Conservation (phyloP, 2,329 filamentous ascomycete species). For the Aspergillus sp. region DNA sequence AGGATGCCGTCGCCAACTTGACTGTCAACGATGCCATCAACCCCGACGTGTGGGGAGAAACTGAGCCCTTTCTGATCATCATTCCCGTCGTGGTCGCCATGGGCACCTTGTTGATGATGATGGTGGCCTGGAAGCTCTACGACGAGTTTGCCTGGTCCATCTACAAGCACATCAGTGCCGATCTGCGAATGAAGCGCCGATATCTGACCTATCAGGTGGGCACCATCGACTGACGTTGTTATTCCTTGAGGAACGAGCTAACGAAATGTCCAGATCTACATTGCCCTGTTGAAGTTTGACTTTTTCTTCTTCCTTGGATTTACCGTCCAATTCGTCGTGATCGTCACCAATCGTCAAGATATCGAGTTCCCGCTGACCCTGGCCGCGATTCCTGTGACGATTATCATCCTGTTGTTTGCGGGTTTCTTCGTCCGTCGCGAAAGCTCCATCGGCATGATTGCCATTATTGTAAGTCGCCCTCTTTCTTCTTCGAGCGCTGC, state of each 20-base stretch:
- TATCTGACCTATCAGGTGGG: conserved; percentile 93
- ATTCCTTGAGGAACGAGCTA: conserved; percentile 1
- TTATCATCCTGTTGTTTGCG: conserved; percentile 80
- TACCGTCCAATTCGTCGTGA: conserved; percentile 94
- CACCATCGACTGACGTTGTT: not conserved
- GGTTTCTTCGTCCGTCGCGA: conserved; percentile 84
- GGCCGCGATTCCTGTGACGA: conserved; percentile 86
- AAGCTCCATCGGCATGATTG: conserved; percentile 72
- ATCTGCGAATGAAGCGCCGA: conserved; percentile 93
- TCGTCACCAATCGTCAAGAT: conserved; percentile 69
- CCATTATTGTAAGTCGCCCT: conserved; percentile 61
- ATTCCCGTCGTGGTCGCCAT: conserved; percentile 82
- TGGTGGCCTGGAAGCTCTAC: conserved; percentile 91
- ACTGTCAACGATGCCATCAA: conserved; percentile 45
- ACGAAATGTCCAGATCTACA: conserved; percentile 72
- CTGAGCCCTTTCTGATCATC: conserved; percentile 76
- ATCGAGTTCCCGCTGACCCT: conserved; percentile 84
- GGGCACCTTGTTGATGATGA: conserved; percentile 68
- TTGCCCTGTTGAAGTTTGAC: conserved; percentile 95
- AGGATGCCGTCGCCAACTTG: conserved; percentile 65
- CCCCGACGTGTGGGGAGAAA: conserved; percentile 63
- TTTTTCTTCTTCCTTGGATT: conserved; percentile 99
- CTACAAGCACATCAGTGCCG: conserved; percentile 97
- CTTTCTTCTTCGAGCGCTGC: no score
- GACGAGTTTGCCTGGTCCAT: conserved; percentile 99